A percentile compares a stretch with the other conserved stretches of the same genome.
Conservation (phyloP, 805 yeast genomes). For the Yamadazyma takamatsuzukensis region DNA sequence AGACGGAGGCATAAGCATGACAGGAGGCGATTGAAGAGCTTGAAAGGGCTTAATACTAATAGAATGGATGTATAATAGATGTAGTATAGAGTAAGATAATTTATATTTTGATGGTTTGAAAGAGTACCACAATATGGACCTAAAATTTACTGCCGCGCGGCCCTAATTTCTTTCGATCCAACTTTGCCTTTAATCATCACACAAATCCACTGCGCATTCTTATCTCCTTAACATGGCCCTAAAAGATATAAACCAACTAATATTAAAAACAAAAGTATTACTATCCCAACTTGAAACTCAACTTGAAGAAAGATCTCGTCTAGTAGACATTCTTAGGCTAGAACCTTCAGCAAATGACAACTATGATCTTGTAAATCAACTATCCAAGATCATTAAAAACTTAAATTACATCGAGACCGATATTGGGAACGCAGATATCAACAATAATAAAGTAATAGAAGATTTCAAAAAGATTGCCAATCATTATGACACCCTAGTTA, state of each 20-base stretch:
- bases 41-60: no score
- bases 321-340: conserved; percentile 25
- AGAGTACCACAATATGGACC: no score
- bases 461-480: conserved; percentile 10
- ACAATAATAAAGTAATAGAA: conserved; percentile 2
- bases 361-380: conserved; percentile 28
- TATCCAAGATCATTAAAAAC: conserved; percentile 23
- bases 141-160: no score
- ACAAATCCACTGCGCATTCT: no score
- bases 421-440: conserved; percentile 6
- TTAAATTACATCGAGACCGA: conserved; percentile 29
- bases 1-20: no score
- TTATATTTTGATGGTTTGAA: no score
- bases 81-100: no score
- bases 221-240: neutral
- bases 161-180: no score
- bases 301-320: conserved; percentile 31
- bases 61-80: no score
- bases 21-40: no score
- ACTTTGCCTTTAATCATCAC: neutral
- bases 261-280: conserved; percentile 14
- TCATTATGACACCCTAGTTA: conserved; percentile 16
- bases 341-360: conserved; percentile 39
- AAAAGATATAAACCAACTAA: conserved; percentile 4
- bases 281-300: conserved; percentile 20